Evolutionary conservation across 768 basidiomycete species (phyloP), one percentile per base, ranked within the genome.

Genomic region (Suillus americanus): DNA sequence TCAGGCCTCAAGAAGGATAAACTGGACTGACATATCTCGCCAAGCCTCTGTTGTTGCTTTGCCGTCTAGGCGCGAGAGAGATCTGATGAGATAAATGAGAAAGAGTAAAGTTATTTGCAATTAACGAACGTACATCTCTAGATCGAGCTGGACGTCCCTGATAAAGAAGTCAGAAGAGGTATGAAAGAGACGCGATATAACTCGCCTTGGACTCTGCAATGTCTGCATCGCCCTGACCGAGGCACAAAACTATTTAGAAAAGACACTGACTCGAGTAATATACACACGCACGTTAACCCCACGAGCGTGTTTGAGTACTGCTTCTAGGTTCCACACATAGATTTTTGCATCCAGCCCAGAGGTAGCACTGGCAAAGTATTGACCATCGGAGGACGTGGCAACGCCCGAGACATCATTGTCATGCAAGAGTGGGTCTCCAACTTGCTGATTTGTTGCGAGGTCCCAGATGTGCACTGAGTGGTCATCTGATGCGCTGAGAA

Each of bases 381-480:
- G 88, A 13, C 90, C 94, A 77, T 97, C 94, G 2, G 83, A 81
- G 68, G 91, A 94, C 46, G 95, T 71, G 3, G 95, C 91, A 3
- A 97, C 80, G 8, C 85, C 82, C 35, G 90, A 80, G 0, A 97
- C 85, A 74, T 92, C 89, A 69, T 92, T 92, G 7, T 83, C 87
- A 73, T 97, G 95, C 0, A 93, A 94, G 63, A 82, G 75, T 3
- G 84, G 73, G 2, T 82, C 81, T 30, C 60, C 60, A 2, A 61
- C 6, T 61, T 28, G 60, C 50, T 54, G 45, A 23, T 61, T 35
- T 9, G 45, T 23, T 8, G 33, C 12, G 30, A 38, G 45, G 30
- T 61, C 28, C 60, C 60, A 61, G 16, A 61, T 56, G 55, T 37
- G 37, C 3, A 56, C 35, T 23, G 55, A 56, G 35, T 14, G 38